These are phyloP conservation scores for Laburnicola sp. DNA, from an alignment of 2,329 filamentous ascomycete genomes.

Conservation along the genomic window DNA sequence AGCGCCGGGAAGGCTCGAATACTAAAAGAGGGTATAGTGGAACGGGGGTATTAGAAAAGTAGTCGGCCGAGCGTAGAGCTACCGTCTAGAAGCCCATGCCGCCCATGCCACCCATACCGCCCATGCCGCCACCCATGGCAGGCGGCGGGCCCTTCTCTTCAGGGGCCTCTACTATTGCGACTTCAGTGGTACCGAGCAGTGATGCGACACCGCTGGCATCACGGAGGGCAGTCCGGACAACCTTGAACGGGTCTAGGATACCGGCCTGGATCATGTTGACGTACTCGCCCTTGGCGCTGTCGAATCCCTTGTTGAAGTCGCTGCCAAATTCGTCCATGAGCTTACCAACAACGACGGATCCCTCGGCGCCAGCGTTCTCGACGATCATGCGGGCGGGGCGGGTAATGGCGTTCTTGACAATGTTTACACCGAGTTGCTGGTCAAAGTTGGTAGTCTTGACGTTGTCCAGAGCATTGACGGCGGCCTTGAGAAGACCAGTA, in stretches of 20 bases:
- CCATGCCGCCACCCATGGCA: constrained; percentile 59
- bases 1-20: constrained; percentile 35
- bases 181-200: constrained; percentile 95
- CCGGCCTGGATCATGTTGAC: constrained; percentile 96
- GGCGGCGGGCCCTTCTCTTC: constrained; percentile 76
- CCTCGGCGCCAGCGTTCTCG: constrained; percentile 96
- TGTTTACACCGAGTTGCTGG: constrained; percentile 96
- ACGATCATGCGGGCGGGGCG: constrained; percentile 92
- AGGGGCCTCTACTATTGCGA: constrained; percentile 92
- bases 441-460: constrained; percentile 96
- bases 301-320: constrained; percentile 98
- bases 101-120: constrained; percentile 60
- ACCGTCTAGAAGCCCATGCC: constrained; percentile 64
- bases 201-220: constrained; percentile 97
- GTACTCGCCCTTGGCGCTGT: constrained; percentile 96
- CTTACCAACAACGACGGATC: constrained; percentile 96
- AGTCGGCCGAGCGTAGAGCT: constrained; percentile 20
- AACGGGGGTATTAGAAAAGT: constrained; percentile 35
- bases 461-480: constrained; percentile 79
- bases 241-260: constrained; percentile 99
- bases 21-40: constrained; percentile 41
- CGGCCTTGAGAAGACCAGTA: constrained; percentile 96
- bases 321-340: constrained; percentile 87
- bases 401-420: constrained; percentile 97
- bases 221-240: constrained; percentile 92